phyloP scores from a whole-genome alignment of 2,329 filamentous ascomycete genomes.

The Neofusicoccum laricinum region DNA sequence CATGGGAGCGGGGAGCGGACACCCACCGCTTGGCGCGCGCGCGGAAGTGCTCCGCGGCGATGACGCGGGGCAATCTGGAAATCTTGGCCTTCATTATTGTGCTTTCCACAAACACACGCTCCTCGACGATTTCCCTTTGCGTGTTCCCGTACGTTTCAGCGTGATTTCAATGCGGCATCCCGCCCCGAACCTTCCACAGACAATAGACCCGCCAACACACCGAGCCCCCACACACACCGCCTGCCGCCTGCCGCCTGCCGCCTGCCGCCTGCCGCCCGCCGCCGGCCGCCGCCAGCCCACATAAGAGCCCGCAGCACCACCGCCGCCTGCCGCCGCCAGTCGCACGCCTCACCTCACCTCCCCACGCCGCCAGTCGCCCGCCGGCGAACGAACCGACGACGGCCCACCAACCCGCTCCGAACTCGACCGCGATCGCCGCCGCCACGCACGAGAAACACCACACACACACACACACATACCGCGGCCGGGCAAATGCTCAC shows the following conservation, averaged over 20 bases:
- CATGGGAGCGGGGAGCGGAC: not conserved
- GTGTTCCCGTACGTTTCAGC: not conserved
- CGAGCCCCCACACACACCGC: slow-evolving; percentile 9
- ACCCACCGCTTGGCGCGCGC: not conserved
- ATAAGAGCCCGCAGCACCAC: not conserved
- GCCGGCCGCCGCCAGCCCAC: no score
- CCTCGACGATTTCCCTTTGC: not conserved
- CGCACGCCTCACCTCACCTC: not conserved
- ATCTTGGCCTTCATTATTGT: not conserved
- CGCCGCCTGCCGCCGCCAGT: not conserved
- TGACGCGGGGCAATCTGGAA: not conserved
- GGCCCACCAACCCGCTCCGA: not conserved
- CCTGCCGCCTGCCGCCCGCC: not conserved
- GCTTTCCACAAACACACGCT: not conserved
- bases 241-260: not conserved
- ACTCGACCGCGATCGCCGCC: no score
- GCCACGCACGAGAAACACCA: not conserved
- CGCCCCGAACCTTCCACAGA: not conserved
- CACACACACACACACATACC: not conserved
- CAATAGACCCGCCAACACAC: not conserved
- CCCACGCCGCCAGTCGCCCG: no score
- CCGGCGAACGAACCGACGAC: no score
- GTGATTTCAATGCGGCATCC: not conserved
- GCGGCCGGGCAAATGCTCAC: slow-evolving; percentile 22
- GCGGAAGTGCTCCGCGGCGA: not conserved